Conservation (phyloP, 1,284 basidiomycete genomes). For the Irpex lacteus region DNA sequence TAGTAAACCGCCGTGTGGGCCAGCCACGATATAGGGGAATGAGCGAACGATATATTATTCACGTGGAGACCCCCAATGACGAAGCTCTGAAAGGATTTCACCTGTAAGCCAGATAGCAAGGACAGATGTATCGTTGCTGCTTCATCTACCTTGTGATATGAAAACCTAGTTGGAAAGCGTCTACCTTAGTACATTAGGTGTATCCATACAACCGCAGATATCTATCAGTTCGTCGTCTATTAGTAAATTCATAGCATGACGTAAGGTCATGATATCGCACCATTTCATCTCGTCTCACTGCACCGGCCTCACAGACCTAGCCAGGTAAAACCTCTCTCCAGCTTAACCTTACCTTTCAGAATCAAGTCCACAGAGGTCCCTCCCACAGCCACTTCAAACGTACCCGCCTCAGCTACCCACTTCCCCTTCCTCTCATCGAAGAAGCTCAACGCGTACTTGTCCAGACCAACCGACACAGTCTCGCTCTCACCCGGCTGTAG, state of each 20-base stretch:
- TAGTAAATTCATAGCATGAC: background rate
- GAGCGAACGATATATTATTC: too few species aligned
- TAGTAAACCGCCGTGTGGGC: too few species aligned
- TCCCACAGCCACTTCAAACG: conserved; percentile 28
- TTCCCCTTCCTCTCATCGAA: conserved; percentile 39
- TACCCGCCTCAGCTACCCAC: conserved; percentile 19
- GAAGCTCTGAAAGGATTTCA: too few species aligned
- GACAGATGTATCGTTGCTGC: too few species aligned
- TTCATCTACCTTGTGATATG: too few species aligned
- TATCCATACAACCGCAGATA: too few species aligned
- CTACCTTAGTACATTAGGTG: too few species aligned
- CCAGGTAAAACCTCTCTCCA: conserved; percentile 31
- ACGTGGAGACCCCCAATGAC: too few species aligned
- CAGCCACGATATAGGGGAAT: too few species aligned
- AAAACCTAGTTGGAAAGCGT: too few species aligned
- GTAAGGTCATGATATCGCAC: background rate
- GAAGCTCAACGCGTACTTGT: conserved; percentile 54
- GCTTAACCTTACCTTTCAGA: conserved; percentile 22
- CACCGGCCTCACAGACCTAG: conserved; percentile 21
- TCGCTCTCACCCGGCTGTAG: conserved; percentile 39
- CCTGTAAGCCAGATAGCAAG: too few species aligned
- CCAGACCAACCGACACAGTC: conserved; percentile 40
- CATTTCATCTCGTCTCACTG: too few species aligned
- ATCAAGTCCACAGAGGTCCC: conserved; percentile 18
- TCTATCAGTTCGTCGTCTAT: background rate